Base-by-base conservation (phyloP, 257 asterid species). In the Przewalskia tangutica region DNA sequence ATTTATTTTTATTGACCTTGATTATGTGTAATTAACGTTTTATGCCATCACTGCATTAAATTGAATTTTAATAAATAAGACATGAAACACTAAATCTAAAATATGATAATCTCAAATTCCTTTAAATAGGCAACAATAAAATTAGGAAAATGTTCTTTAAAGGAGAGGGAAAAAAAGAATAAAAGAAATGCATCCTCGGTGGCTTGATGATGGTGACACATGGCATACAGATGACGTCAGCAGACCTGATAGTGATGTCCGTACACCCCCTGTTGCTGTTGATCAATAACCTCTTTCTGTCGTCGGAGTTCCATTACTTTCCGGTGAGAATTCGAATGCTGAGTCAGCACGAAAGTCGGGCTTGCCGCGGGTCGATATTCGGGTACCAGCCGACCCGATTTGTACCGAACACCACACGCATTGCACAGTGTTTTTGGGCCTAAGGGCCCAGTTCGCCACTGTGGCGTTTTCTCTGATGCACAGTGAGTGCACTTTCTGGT, bases 321-420 rank as follows among this genome's bases (percentile, higher is more conserved):
- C 90, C 94, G 84, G 80, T 93, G 97, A 27, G 97, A 93, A 82
- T 93, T 93, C 11, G 97, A 93, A 86, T 93, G 97, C 86, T 90
- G 93, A 71, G 97, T 89, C 85, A 90, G 89, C 88, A 90, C 93
- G 67, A 93, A 93, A 4, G 97, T 93, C 55, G 97, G 97, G 83
- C 97, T 93, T 13, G 97, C 92, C 8, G 97, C 97, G 2, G 97
- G 97, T 83, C 97, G 85, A 85, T 93, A 93, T 82, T 93, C 97
- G 11, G 97, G 97, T 78, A 93, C 95, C 5, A 93, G 89, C 40
- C 97, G 81, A 8, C 97, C 97, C 40, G 95, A 91, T 80, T 91
- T 93, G 87, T 79, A 91, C 86, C 97, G 86, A 18, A 93, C 97
- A 14, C 97, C 97, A 81, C 97, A 93, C 0, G 97, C 97, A 79